Base-by-base conservation (phyloP, 176 grass and related monocot genomes). In the Olyra latifolia region DNA sequence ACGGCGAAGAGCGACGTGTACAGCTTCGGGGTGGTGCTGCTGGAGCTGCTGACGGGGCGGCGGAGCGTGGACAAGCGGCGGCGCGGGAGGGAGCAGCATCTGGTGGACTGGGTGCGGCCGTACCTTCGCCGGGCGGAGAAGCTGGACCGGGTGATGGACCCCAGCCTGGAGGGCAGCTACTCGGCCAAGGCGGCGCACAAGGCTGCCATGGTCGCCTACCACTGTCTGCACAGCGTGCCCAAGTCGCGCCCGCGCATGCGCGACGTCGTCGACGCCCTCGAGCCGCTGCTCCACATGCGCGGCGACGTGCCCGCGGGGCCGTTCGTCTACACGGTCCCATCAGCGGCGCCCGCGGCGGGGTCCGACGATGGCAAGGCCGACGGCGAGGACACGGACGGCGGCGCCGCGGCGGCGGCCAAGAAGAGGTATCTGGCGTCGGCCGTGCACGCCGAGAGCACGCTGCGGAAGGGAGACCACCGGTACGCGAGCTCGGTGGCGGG, bases 1-100 rank as follows among this genome's bases (percentile, higher is more conserved):
- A 98, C 95, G 16, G 87, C 95, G 15, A 98, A 81, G 90, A 94
- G 95, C 76, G 92, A 98, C 79, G 92, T 98, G 39, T 98, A 94
- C 80, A 98, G 90, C 83, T 94, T 92, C 57, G 95, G 92, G 2
- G 95, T 94, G n/a, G 92, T 98, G 38, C 80, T 98, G 30, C 73
- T 98, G 6, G 95, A 94, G 87, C 83, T 98, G 24, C 75, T 93
- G 17, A 90, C 87, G 4, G 95, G 92, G 41, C 67, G 95, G 32
- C 91, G 83, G 30, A 88, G 80, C 62, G 90, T 98, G 20, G 95
- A 98, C 77, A 78, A 79, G 67, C 78, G 81, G 25, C 87, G 92
- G 28, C 85, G 83, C 5, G 77, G 87, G 6, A 24, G 89, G 19
- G 87, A 89, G 84, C 83, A 79, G 77, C 54, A 93, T 55, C 76